Evolutionary conservation across 1,139 yeast species (phyloP).

Genomic region (Maudiozyma humilis): DNA sequence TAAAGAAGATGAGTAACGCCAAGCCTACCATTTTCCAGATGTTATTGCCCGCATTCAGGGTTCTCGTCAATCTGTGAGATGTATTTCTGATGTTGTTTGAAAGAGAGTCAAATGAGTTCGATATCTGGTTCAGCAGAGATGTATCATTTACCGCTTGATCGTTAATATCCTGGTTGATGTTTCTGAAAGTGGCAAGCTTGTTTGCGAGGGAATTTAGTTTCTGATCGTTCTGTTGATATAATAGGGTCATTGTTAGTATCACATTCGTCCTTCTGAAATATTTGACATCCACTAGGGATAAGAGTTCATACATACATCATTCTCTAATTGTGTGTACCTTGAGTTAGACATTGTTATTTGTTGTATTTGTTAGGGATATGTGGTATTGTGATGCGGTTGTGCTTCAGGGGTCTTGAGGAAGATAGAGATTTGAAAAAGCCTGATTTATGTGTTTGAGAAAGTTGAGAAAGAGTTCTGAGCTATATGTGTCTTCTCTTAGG

Average conservation of each 20-base stretch:
- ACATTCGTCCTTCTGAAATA: not conserved
- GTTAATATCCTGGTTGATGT: conserved; percentile 57
- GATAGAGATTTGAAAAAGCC: too few relatives aligned
- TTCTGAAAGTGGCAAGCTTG: conserved; percentile 52
- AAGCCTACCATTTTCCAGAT: conserved; percentile 49
- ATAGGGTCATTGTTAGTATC: not conserved
- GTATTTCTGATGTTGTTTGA: conserved; percentile 56
- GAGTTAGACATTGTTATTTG: conserved; percentile 33
- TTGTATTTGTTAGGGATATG: not conserved
- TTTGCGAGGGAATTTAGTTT: conserved; percentile 52
- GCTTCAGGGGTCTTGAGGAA: too few relatives aligned
- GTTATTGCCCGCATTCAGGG: conserved; percentile 49
- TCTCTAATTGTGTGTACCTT: conserved; percentile 39
- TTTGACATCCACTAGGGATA: not conserved
- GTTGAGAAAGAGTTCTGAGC: too few relatives aligned
- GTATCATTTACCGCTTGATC: conserved; percentile 50
- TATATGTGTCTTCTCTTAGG: too few relatives aligned
- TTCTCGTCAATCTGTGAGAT: conserved; percentile 56
- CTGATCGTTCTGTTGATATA: conserved; percentile 42
- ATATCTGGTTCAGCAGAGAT: conserved; percentile 47
- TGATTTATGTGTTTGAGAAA: too few relatives aligned
- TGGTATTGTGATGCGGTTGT: not conserved
- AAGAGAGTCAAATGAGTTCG: conserved; percentile 53
- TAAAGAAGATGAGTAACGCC: conserved; percentile 53
- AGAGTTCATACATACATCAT: conserved; percentile 27